These are phyloP conservation scores for Aspergillus awamori DNA, from an alignment of 2,329 filamentous ascomycete species.

Conservation along the genomic window DNA sequence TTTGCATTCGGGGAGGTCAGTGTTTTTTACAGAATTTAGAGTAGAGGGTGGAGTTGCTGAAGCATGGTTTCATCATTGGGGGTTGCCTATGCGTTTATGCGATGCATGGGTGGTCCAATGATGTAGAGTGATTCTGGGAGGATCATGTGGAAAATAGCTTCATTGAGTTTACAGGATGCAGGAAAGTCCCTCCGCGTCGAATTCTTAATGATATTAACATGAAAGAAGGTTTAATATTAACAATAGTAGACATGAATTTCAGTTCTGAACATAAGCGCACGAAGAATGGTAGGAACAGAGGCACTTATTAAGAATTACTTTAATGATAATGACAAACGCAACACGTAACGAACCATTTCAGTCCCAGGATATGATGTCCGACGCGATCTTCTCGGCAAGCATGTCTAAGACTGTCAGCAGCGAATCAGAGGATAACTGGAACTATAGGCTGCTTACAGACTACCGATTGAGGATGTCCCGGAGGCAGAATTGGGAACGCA, in stretches of 20 bases:
- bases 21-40: no score
- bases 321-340: neutral
- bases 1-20: no score
- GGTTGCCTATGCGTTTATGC: neutral
- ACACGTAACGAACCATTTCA: neutral
- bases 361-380: constrained; percentile 26
- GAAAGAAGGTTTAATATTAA: neutral
- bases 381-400: constrained; percentile 49
- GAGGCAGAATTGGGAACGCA: constrained; percentile 41
- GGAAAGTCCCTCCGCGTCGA: no score
- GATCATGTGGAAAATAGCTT: neutral
- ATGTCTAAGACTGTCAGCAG: constrained; percentile 32
- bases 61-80: neutral
- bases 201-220: neutral
- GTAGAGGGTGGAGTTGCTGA: neutral
- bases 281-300: neutral
- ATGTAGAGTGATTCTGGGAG: neutral
- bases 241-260: neutral
- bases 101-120: neutral
- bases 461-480: constrained; percentile 48
- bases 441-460: constrained; percentile 35
- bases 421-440: neutral
- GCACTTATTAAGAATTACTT: neutral
- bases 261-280: neutral
- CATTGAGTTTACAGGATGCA: neutral